Evolutionary conservation across 2,329 filamentous ascomycete species (phyloP).

Genomic region (Epichloe festucae): DNA sequence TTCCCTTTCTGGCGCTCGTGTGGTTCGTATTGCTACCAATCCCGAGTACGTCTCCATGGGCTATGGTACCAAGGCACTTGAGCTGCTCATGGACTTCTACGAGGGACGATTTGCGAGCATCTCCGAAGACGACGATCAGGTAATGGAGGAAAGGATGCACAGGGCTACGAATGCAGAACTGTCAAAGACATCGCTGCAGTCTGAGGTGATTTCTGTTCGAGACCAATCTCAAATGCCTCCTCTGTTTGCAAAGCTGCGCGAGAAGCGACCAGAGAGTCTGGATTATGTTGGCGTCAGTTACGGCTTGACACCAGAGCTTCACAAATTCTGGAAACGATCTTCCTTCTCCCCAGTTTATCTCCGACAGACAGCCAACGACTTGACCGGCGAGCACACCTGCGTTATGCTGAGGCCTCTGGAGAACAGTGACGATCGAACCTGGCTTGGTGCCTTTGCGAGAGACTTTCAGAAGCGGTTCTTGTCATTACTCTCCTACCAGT

Average conservation of each 20-base stretch:
- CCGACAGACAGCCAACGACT: slow-evolving; percentile 85
- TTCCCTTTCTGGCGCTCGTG: slow-evolving; percentile 75
- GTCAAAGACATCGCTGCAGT: slow-evolving; percentile 58
- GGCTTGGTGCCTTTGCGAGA: slow-evolving; percentile 80
- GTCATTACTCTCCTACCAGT: slow-evolving; percentile 80
- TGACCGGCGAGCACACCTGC: slow-evolving; percentile 94
- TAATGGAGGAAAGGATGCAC: slow-evolving; percentile 50
- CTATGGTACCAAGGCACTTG: slow-evolving; percentile 78
- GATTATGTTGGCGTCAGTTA: slow-evolving; percentile 96
- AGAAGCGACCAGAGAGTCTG: slow-evolving; percentile 64
- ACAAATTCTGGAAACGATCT: slow-evolving; percentile 93
- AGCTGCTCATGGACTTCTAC: slow-evolving; percentile 84
- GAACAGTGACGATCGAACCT: slow-evolving; percentile 54
- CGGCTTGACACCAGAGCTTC: slow-evolving; percentile 72
- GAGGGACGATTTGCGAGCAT: slow-evolving; percentile 83
- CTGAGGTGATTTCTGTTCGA: slow-evolving; percentile 80
- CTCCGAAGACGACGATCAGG: slow-evolving; percentile 51
- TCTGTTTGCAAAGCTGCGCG: slow-evolving; percentile 75
- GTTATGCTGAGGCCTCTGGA: slow-evolving; percentile 85
- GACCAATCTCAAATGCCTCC: slow-evolving; percentile 89
- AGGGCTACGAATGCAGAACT: slow-evolving; percentile 76
- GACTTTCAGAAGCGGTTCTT: slow-evolving; percentile 96
- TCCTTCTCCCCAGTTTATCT: slow-evolving; percentile 84
- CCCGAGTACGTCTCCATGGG: slow-evolving; percentile 89
- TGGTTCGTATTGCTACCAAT: slow-evolving; percentile 92